Evolutionary conservation across 2,329 filamentous ascomycete species (phyloP).

Genomic region (Colletotrichum lindemuthianum): DNA sequence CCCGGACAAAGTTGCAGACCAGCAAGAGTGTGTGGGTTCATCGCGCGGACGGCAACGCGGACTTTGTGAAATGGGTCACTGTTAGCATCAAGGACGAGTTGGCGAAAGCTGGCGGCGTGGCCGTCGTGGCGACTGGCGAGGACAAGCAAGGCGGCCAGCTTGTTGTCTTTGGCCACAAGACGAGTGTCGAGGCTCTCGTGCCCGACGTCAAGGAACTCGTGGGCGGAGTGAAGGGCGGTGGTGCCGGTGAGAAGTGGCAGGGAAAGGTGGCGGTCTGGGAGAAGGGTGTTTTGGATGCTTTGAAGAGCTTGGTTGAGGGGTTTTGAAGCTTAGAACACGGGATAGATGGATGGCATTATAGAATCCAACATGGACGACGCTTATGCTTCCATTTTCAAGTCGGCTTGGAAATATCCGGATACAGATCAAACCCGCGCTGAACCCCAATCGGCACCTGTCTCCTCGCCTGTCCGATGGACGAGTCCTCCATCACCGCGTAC

Average conservation of each 20-base stretch:
- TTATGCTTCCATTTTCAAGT: too few relatives aligned
- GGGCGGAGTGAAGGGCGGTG: constrained; percentile 43
- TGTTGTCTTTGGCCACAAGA: constrained; percentile 40
- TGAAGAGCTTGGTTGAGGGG: constrained; percentile 35
- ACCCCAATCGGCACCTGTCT: constrained; percentile 84
- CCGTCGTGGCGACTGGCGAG: constrained; percentile 42
- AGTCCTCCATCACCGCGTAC: constrained; percentile 74
- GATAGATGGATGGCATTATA: not conserved
- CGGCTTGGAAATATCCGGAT: constrained; percentile 81
- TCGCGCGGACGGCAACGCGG: constrained; percentile 39
- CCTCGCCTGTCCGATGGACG: constrained; percentile 77
- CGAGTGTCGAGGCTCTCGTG: constrained; percentile 36
- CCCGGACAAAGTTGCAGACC: constrained; percentile 22
- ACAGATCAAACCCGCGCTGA: constrained; percentile 94
- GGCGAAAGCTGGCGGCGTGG: constrained; percentile 31
- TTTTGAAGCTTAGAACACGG: not conserved
- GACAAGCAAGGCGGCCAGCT: constrained; percentile 39
- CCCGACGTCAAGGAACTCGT: constrained; percentile 36
- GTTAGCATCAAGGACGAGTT: constrained; percentile 39
- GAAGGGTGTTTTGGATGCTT: constrained; percentile 37
- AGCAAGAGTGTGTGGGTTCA: constrained; percentile 41
- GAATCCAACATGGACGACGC: not conserved
- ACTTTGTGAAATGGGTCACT: constrained; percentile 45
- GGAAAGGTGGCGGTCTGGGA: constrained; percentile 45
- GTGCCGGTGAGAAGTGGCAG: constrained; percentile 45